A percentile compares a stretch with the other conserved stretches of the same genome.
Conservation (phyloP, 176 grass and related monocot species). For the Phoenix roebelenii region DNA sequence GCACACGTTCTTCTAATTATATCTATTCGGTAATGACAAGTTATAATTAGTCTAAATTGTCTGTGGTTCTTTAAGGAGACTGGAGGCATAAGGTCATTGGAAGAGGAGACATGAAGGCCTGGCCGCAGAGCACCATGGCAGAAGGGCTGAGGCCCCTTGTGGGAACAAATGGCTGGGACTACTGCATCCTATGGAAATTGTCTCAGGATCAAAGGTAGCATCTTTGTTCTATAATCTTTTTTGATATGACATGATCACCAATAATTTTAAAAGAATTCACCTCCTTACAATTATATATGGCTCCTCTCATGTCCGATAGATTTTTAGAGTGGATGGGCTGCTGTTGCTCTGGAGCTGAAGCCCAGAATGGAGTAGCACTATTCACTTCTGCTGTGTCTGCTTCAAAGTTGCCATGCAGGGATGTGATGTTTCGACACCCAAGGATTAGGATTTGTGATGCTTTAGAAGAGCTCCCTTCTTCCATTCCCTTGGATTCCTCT, state of each 20-base stretch:
- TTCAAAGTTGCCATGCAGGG: constrained; percentile 22
- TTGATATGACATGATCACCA: no score
- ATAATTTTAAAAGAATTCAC: no score
- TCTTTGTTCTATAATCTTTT: neutral
- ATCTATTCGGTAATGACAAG: no score
- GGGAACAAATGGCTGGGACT: constrained; percentile 58
- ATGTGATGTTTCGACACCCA: constrained; percentile 21
- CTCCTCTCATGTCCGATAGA: constrained; percentile 15
- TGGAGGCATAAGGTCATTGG: neutral
- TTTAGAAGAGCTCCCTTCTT: constrained; percentile 39
- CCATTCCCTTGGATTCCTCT: constrained; percentile 56
- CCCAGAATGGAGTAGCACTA: constrained; percentile 10
- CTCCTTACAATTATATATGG: neutral
- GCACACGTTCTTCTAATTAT: no score
- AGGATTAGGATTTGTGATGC: constrained; percentile 20
- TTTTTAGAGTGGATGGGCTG: constrained; percentile 61
- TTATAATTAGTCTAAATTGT: no score
- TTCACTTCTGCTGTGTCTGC: neutral
- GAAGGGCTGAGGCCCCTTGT: constrained; percentile 16
- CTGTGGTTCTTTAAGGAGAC: no score
- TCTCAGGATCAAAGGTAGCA: constrained; percentile 62
- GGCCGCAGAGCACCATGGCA: constrained; percentile 6
- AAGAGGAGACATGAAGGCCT: constrained; percentile 29
- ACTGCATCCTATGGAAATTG: constrained; percentile 69
- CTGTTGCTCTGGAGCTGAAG: constrained; percentile 48